Conservation (phyloP, 176 grass and related monocot genomes). For the Thalia dealbata region DNA sequence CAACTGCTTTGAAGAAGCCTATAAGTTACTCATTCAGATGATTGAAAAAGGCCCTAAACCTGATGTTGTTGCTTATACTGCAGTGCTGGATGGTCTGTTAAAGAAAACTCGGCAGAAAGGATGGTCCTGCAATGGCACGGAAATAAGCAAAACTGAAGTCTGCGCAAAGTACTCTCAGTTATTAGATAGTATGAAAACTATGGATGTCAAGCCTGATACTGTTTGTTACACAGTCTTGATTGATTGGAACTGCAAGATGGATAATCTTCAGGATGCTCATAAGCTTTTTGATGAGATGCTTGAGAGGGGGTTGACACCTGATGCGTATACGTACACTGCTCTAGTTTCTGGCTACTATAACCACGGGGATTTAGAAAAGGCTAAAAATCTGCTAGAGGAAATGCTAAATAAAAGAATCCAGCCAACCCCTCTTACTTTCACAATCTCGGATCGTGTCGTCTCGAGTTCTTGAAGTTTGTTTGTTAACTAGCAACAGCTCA, state of each 20-base stretch:
- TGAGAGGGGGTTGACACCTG: constrained; percentile 41
- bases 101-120: constrained; percentile 16
- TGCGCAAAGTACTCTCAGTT: constrained; percentile 26
- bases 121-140: constrained; percentile 31
- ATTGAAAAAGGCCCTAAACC: constrained; percentile 39
- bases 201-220: constrained; percentile 44
- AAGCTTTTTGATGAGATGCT: constrained; percentile 61
- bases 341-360: constrained; percentile 68
- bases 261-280: constrained; percentile 41
- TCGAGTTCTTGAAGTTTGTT: constrained; percentile 1
- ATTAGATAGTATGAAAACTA: constrained; percentile 32
- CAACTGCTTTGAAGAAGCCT: constrained; percentile 37
- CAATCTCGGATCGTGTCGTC: constrained; percentile 27
- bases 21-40: constrained; percentile 48
- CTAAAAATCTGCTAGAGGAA: constrained; percentile 47
- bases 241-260: constrained; percentile 58
- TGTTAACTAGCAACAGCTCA: neutral
- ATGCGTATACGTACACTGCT: constrained; percentile 46
- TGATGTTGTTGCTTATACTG: constrained; percentile 46
- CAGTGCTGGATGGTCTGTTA: constrained; percentile 30
- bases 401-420: constrained; percentile 47
- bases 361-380: constrained; percentile 44
- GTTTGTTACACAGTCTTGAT: constrained; percentile 77
- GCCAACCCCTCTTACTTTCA: constrained; percentile 35
- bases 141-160: constrained; percentile 30